Percentiles rank a stretch among this genome's conserved stretches.
Evolutionary conservation across 2,329 filamentous ascomycete genomes (phyloP).

Genomic region (Periconia macrospinosa): DNA sequence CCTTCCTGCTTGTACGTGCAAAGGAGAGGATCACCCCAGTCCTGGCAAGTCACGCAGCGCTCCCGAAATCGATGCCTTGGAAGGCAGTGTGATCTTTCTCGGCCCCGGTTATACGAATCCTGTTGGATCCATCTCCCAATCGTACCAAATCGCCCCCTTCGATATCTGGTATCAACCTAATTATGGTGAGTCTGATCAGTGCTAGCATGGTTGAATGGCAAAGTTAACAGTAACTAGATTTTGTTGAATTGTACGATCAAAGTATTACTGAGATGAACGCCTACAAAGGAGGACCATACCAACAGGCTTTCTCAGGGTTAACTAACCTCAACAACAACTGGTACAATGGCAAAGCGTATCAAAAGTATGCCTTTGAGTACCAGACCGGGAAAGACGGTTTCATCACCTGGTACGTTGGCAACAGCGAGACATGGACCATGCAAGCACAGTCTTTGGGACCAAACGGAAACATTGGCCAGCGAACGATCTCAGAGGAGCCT

Average conservation of each 20-base stretch:
- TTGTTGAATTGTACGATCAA: slow-evolving; percentile 66
- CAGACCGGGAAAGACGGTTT: slow-evolving; percentile 59
- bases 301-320: slow-evolving; percentile 58
- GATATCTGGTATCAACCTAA: slow-evolving; percentile 71
- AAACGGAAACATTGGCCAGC: slow-evolving; percentile 70
- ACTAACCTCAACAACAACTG: slow-evolving; percentile 60
- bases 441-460: slow-evolving; percentile 62
- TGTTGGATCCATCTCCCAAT: slow-evolving; percentile 67
- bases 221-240: slow-evolving; percentile 48
- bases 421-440: slow-evolving; percentile 66
- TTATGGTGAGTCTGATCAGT: slow-evolving; percentile 32
- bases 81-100: slow-evolving; percentile 63
- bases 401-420: slow-evolving; percentile 70
- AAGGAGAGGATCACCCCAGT: slow-evolving; percentile 65
- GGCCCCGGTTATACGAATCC: slow-evolving; percentile 53
- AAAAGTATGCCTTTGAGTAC: slow-evolving; percentile 61
- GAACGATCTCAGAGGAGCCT: slow-evolving; percentile 67
- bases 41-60: slow-evolving; percentile 67
- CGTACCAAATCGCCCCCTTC: slow-evolving; percentile 69
- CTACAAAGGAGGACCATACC: slow-evolving; percentile 58
- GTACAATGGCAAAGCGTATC: slow-evolving; percentile 58
- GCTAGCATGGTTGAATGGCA: background rate
- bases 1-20: slow-evolving; percentile 69
- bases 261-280: slow-evolving; percentile 55
- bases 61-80: slow-evolving; percentile 72